Base-by-base conservation (phyloP, 2,329 filamentous ascomycete species). In the Thielaviopsis populi region DNA sequence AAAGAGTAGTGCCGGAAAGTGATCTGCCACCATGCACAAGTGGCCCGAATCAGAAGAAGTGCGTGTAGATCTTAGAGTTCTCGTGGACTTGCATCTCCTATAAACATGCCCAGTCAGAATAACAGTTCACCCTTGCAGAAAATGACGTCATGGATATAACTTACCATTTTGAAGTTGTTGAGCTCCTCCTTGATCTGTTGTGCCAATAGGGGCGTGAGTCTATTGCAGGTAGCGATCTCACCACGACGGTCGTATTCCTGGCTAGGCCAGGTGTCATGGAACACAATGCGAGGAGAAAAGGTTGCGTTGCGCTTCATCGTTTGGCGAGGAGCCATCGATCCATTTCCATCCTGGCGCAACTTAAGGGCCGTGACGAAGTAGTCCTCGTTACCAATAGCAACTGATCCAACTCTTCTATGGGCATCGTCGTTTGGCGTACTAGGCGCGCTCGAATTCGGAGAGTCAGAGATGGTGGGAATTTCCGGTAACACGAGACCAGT, bases 51-150 rank as follows among this genome's bases (percentile, higher is more conserved):
- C 83, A 99, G 81, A 99, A 97, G 83, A 99, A 99, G 82, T 99
- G 94, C 70, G 94, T 99, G 80, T 99, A 96, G 72, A 96, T 91
- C 79, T 97, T 99, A 69, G 94, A 97, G 74, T 87, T 89, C 77
- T 97, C 94, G 75, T 99, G 94, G 71, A 99, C 94, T 79, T 97
- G 94, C 94, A 99, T 99, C 79, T 99, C 94, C 94, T 97, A 67
- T 46, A 63, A 46, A 27, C 33, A 33, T 3, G 33, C 6, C 5
- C 13, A 37, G 37, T 59, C 53, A 46, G n/a, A 17, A 53, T 11
- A 15, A 41, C 2, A 41, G 22, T 10, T 22, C 43, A 48, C 1
- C 46, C 2, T 4, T 61, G n/a, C 41, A 41, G 40, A 43, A 8
- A 42, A 27, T 37, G 3, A 33, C 30, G 33, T 37, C 5, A 8